Evolutionary conservation across 1,284 basidiomycete species (phyloP).

Genomic region (Gomphus sp.): DNA sequence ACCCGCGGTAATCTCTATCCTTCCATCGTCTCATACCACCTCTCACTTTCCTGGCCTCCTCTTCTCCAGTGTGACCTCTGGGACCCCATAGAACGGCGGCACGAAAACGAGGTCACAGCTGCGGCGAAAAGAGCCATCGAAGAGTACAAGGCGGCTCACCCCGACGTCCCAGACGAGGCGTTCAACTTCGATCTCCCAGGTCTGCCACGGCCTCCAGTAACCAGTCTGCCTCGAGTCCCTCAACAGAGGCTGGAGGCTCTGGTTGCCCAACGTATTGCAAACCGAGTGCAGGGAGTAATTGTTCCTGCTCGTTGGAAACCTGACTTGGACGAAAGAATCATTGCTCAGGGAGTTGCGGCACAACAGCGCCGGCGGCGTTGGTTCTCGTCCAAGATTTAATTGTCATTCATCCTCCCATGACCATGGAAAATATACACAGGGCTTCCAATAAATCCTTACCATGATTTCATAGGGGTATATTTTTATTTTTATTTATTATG

Average conservation of each 20-base stretch:
- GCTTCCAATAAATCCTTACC: too few relatives aligned
- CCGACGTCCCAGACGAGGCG: constrained; percentile 44
- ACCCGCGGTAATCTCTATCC: not conserved
- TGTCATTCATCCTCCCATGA: too few relatives aligned
- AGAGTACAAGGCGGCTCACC: constrained; percentile 45
- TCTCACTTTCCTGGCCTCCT: not conserved
- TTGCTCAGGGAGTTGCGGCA: too few relatives aligned
- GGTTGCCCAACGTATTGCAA: not conserved
- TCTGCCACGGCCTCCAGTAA: constrained; percentile 12
- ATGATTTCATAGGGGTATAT: too few relatives aligned
- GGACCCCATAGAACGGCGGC: constrained; percentile 58
- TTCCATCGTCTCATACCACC: not conserved
- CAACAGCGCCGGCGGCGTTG: too few relatives aligned
- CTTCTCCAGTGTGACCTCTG: constrained; percentile 50
- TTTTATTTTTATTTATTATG: too few relatives aligned
- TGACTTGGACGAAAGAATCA: too few relatives aligned
- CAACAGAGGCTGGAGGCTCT: not conserved
- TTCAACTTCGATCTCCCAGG: constrained; percentile 47
- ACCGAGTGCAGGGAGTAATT: not conserved
- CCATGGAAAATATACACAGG: too few relatives aligned
- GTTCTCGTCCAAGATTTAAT: too few relatives aligned
- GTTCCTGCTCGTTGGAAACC: too few relatives aligned
- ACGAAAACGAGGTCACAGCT: constrained; percentile 57
- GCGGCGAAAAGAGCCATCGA: constrained; percentile 59
- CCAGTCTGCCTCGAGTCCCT: not conserved